Percentiles rank a stretch among this genome's conserved stretches.
These are phyloP conservation scores for Botrytis byssoidea DNA, from an alignment of 2,329 filamentous ascomycete genomes.

Conservation along the genomic window DNA sequence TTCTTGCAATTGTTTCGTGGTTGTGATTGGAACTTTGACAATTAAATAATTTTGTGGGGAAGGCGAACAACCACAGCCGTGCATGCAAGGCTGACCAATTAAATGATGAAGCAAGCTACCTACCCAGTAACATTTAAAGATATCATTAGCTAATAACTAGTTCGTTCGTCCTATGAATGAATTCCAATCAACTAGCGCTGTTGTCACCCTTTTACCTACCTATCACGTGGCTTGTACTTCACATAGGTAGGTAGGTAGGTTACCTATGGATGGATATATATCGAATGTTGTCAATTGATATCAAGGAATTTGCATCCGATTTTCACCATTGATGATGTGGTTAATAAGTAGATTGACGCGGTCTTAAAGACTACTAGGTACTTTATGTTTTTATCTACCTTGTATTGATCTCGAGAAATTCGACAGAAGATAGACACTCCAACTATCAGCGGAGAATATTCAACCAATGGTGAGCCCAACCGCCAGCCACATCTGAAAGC, in stretches of 20 bases:
- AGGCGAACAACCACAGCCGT: background rate
- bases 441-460: background rate
- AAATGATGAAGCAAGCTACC: background rate
- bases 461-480: background rate
- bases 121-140: no score
- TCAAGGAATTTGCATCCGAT: background rate
- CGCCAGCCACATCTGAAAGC: slow-evolving; percentile 1
- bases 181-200: background rate
- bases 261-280: background rate
- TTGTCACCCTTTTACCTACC: background rate
- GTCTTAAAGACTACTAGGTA: background rate
- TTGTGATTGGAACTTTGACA: background rate
- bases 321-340: background rate
- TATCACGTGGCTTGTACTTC: background rate
- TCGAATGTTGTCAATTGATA: background rate
- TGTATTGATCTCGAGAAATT: background rate
- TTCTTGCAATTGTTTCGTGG: background rate
- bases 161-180: no score
- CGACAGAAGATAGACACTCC: background rate
- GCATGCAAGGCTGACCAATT: slow-evolving; percentile 2
- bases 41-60: background rate
- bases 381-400: background rate
- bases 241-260: background rate
- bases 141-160: background rate
- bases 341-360: background rate